Evolutionary conservation across 768 basidiomycete genomes (phyloP).

Genomic region (Rubroboletus satanas): DNA sequence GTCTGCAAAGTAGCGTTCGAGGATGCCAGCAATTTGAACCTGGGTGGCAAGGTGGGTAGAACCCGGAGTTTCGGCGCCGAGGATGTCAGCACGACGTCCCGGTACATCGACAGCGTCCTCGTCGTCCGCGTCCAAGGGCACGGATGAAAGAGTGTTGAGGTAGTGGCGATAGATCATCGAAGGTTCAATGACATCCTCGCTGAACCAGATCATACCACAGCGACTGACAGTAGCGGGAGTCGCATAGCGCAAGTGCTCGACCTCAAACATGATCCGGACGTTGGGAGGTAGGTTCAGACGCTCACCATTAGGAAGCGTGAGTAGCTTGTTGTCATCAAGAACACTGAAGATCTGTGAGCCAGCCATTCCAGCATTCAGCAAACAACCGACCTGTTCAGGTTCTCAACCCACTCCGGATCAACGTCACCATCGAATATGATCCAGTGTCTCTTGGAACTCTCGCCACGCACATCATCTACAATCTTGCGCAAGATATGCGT

Average conservation of each 20-base stretch:
- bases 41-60: slow-evolving; percentile 71
- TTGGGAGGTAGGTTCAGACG: slow-evolving; percentile 95
- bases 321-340: slow-evolving; percentile 95
- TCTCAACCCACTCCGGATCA: slow-evolving; percentile 99
- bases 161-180: slow-evolving; percentile 91
- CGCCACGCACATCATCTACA: slow-evolving; percentile 96
- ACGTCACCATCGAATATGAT: slow-evolving; percentile 99
- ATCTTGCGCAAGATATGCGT: slow-evolving; percentile 97
- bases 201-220: slow-evolving; percentile 99
- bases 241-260: slow-evolving; percentile 95
- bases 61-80: slow-evolving; percentile 42
- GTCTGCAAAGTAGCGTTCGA: slow-evolving; percentile 79
- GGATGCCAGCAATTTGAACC: slow-evolving; percentile 64
- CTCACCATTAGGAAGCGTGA: slow-evolving; percentile 97
- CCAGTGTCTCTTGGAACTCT: slow-evolving; percentile 96
- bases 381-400: slow-evolving; percentile 82
- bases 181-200: slow-evolving; percentile 90
- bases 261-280: slow-evolving; percentile 99
- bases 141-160: slow-evolving; percentile 66
- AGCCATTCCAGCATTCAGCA: not conserved
- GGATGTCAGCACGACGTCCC: slow-evolving; percentile 54
- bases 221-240: slow-evolving; percentile 98
- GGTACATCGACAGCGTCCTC: slow-evolving; percentile 66
- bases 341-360: slow-evolving; percentile 54
- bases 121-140: slow-evolving; percentile 85